Evolutionary conservation across 441 rosid species (phyloP), one percentile per base, ranked within the genome.

Genomic region (Jatropha multifida): DNA sequence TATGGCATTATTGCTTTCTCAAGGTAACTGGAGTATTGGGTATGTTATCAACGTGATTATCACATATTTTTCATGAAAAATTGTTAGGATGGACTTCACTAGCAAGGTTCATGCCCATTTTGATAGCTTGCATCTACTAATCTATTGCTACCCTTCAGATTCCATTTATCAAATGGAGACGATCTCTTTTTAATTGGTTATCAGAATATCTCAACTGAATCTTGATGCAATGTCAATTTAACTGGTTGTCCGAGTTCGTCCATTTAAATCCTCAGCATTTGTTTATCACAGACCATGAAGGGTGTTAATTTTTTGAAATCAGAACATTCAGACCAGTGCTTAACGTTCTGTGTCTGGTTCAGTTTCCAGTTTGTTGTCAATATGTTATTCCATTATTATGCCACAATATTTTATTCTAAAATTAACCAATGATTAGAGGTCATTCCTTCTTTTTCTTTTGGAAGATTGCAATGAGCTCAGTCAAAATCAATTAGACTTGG

Each of bases 31-130:
- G 54, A 60, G 61, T 75, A 17, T 63, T 51, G n/a, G 15, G 77
- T 77, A 38, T 42, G n/a, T 38, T 58, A 23, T 40, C 42, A 40
- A 27, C 17, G 17, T 69, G 62, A 11, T 52, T 46, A 1, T 40
- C 40, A 23, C 4, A 20, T 69, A 54, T 38, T 66, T 13, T 63
- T 63, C 46, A 37, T 69, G 58, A 20, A 81, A 11, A 49, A 11
- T 20, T 56, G 18, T 51, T 69, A 27, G 14, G 46, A 46, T 41
- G 46, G 40, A 48, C 54, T 56, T 72, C 40, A 48, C 55, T 71
- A 8, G 56, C 74, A 38, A 56, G 65, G 64, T 64, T 51, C 64
- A 71, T 65, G 27, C 71, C 41, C 38, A 5, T 68, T 42, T 75
- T 70, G 59, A 23, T 27, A 49, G 51, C 60, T 56, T 26, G 26